These are phyloP conservation scores for Penicillium ucsense DNA, from an alignment of 495 filamentous ascomycete genomes.

Conservation along the genomic window DNA sequence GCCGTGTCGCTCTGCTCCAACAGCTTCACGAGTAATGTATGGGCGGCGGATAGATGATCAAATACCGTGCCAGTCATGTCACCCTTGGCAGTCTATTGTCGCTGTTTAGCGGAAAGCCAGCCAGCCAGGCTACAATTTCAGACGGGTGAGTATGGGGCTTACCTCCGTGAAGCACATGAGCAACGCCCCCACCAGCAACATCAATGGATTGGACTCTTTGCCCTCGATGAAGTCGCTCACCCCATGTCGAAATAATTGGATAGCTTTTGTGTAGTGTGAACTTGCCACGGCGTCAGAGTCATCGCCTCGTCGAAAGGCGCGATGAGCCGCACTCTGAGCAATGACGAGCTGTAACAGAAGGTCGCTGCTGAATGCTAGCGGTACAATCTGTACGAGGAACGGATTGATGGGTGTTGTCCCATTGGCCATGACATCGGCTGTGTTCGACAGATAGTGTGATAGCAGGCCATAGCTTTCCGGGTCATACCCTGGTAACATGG, in stretches of 20 bases:
- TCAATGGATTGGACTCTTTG: conserved; percentile 27
- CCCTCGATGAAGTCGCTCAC: conserved; percentile 29
- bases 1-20: conserved; percentile 23
- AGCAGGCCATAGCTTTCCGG: conserved; percentile 25
- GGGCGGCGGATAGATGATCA: conserved; percentile 26
- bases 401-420: conserved; percentile 29
- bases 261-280: conserved; percentile 25
- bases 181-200: conserved; percentile 27
- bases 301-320: conserved; percentile 25
- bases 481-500: conserved; percentile 26
- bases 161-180: conserved; percentile 35
- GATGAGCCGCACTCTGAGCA: conserved; percentile 29
- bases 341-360: conserved; percentile 28
- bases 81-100: conserved; percentile 25
- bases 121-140: neutral
- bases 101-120: neutral
- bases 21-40: conserved; percentile 23
- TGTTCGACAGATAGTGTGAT: conserved; percentile 27
- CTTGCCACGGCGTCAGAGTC: conserved; percentile 27
- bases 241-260: conserved; percentile 23
- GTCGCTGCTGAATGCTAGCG: conserved; percentile 29
- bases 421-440: conserved; percentile 32
- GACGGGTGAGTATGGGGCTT: neutral
- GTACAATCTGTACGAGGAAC: conserved; percentile 29
- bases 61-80: conserved; percentile 32